These are phyloP conservation scores for Brasenia schreberi DNA, from an alignment of 164 flowering plant species.

Conservation along the genomic window DNA sequence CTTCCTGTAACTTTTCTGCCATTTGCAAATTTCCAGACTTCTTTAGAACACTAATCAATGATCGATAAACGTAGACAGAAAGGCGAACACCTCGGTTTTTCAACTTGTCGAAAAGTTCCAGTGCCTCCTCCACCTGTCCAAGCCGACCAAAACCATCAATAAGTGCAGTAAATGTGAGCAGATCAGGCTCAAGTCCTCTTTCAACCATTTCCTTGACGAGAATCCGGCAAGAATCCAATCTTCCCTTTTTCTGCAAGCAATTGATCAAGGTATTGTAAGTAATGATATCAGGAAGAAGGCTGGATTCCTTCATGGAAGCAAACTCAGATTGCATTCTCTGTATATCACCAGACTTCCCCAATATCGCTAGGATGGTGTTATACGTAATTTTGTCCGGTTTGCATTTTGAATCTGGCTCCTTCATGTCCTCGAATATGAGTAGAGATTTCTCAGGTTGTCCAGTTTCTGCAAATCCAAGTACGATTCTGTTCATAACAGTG, in stretches of 20 bases:
- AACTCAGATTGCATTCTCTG: conserved; percentile 62
- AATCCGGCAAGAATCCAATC: conserved; percentile 41
- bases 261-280: conserved; percentile 71
- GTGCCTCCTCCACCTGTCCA: conserved; percentile 53
- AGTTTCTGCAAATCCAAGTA: conserved; percentile 48
- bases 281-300: conserved; percentile 45
- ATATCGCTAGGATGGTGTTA: conserved; percentile 48
- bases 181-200: conserved; percentile 59
- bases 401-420: conserved; percentile 29
- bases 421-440: conserved; percentile 49
- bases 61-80: conserved; percentile 50
- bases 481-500: conserved; percentile 42
- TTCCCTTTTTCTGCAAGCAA: conserved; percentile 48
- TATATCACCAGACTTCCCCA: conserved; percentile 48
- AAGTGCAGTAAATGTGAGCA: conserved; percentile 67
- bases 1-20: conserved; percentile 35
- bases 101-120: conserved; percentile 62
- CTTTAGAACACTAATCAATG: conserved; percentile 40
- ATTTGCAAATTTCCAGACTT: conserved; percentile 50
- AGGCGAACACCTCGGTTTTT: conserved; percentile 40
- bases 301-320: conserved; percentile 42
- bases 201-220: conserved; percentile 44
- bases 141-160: conserved; percentile 65
- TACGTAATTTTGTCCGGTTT: conserved; percentile 62
- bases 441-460: conserved; percentile 60